A percentile compares a stretch with the other conserved stretches of the same genome.
Conservation (phyloP, 129 eudicot genomes). For the Heracleum sosnowskyi region DNA sequence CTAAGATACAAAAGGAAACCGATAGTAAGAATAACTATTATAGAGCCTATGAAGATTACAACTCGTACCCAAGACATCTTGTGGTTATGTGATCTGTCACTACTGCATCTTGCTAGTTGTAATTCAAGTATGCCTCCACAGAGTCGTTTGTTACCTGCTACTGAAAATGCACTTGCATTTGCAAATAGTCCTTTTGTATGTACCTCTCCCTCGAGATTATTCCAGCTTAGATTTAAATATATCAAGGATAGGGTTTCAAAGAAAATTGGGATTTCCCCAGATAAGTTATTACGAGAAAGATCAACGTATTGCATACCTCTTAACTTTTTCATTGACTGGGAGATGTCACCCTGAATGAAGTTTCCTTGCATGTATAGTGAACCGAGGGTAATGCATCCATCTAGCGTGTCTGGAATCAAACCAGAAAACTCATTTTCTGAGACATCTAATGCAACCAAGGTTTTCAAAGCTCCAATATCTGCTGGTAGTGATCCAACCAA, state of each 20-base stretch:
- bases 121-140: slow-evolving; percentile 3
- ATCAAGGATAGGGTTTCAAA: neutral
- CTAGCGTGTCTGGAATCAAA: neutral
- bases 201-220: slow-evolving; percentile 6
- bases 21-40: neutral
- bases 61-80: neutral
- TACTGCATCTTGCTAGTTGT: neutral
- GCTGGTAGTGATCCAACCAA: slow-evolving; percentile 5
- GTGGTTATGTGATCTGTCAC: neutral
- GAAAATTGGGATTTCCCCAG: neutral
- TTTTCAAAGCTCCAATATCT: neutral
- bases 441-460: slow-evolving; percentile 1
- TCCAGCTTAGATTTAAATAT: neutral
- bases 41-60: neutral
- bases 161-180: neutral
- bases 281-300: slow-evolving; percentile 5
- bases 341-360: neutral
- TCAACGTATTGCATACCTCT: neutral
- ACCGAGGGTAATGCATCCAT: neutral
- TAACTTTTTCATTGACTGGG: neutral
- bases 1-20: neutral
- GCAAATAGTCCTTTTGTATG: neutral
- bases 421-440: slow-evolving; percentile 9
- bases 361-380: slow-evolving; percentile 2
- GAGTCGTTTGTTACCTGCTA: slow-evolving; percentile 5